Base-by-base conservation (phyloP, 768 basidiomycete genomes). In the Trichaptum fuscoviolaceum region DNA sequence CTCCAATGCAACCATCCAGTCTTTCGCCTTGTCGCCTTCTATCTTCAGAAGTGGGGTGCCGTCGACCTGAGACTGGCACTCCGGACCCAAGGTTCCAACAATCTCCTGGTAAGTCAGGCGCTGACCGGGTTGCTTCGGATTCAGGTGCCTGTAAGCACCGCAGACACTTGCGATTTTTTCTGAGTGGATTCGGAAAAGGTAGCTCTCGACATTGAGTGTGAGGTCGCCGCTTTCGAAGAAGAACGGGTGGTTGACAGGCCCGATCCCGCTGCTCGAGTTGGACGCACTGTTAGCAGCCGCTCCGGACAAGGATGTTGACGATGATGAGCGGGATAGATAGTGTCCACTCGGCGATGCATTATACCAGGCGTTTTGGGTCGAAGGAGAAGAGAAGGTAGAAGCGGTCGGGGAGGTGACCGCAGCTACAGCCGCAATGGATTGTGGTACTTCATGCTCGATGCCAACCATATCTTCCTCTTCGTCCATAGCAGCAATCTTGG, bases 161-260 rank as follows among this genome's bases (percentile, higher is more conserved):
- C 18, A 76, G 58, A 35, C 67, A 67, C 42, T 25, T 34, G 8
- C 64, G 64, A 52, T 52, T 20, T 52, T 52, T 12, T 52, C 42
- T 20, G 42, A 52, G 61, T 77, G 75, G 18, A 73, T 63, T n/a
- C 64, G 70, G 65, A 70, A 71, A 20, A 52, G n/a, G 64, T 66
- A 66, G 30, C 66, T 63, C 24, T 66, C 64, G 35, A 79, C 70
- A 57, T 69, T 69, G 8, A 80, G 70, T 20, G 79, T 71, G 62
- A 79, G 71, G 64, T 80, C 76, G 10, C 80, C 79, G 64, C 78
- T 77, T 24, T 67, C 52, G 67, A 76, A 79, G 75, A 76, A 78
- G 62, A 70, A 73, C 24, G 67, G 64, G 10, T 65, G 34, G 42
- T 62, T 62, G 36, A 63, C 42, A 20, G 42, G 42, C 20, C 42